Base-by-base conservation (phyloP, 2,329 filamentous ascomycete genomes). In the Escovopsis sp. region DNA sequence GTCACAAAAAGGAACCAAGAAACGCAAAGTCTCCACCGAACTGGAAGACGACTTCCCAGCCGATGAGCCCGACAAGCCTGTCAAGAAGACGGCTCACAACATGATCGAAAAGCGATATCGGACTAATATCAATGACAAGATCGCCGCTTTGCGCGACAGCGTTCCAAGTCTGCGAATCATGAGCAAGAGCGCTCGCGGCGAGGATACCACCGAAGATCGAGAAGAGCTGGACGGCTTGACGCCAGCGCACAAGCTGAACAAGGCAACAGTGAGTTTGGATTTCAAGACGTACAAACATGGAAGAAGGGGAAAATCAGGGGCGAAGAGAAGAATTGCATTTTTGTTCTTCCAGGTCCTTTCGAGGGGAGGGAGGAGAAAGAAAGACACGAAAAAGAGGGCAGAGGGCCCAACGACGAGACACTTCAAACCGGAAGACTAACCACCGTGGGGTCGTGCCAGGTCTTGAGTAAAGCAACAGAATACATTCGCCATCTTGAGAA, bases 31-130 rank as follows among this genome's bases (percentile, higher is more conserved):
- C 1, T 78, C 78, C 0, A 71, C 69, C 39, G 72, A 76, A 40
- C 52, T 61, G 42, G 49, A 71, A 45, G 50, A 72, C 45, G 48
- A 63, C n/a, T 74, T 77, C 39, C 75, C 80, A 11, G 68, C 76
- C 37, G 63, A 71, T 27, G 60, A 74, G 39, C 72, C 71, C 50
- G 73, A 67, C 51, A 78, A 71, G 45, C 62, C 62, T 5, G 52
- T 64, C 44, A 95, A 94, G 70, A 95, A 95, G 71, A 93, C 88
- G 29, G 87, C 89, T 2, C 89, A 96, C 63, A 96, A 95, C 61
- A 91, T 96, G 72, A 95, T 96, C 48, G 89, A 96, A 65, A 96
- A 95, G 70, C 72, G 89, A 50, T 96, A 96, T 61, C 80, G 89
- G 53, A 94, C 85, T 41, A 96, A 96, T 55, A 71, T 96, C 43